These are phyloP conservation scores for Lyophyllum decastes DNA, from an alignment of 768 basidiomycete genomes.

Conservation along the genomic window DNA sequence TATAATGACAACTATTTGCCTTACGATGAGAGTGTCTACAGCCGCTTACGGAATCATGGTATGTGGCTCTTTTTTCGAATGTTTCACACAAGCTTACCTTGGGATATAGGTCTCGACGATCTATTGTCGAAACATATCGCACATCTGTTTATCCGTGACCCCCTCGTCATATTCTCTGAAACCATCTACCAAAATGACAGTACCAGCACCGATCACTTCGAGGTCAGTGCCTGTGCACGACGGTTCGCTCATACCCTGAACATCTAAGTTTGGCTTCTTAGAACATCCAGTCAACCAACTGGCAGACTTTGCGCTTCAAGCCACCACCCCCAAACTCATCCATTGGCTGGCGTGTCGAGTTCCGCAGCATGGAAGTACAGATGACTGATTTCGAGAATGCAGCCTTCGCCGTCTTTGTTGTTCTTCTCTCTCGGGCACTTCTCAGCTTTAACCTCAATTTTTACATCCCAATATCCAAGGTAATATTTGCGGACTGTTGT, in stretches of 20 bases:
- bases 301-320: constrained; percentile 99
- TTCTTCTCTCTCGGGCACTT: constrained; percentile 92
- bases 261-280: constrained; percentile 27
- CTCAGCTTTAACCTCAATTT: constrained; percentile 90
- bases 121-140: constrained; percentile 88
- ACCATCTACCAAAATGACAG: constrained; percentile 90
- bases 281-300: constrained; percentile 99
- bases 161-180: constrained; percentile 93
- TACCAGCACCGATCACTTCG: constrained; percentile 91
- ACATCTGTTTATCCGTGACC: constrained; percentile 97
- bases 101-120: constrained; percentile 72
- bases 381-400: constrained; percentile 99
- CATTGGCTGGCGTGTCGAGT: constrained; percentile 98
- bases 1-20: constrained; percentile 91
- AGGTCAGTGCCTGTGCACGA: constrained; percentile 48
- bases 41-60: constrained; percentile 80
- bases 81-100: background rate
- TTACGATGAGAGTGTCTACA: constrained; percentile 72
- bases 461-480: constrained; percentile 97
- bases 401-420: constrained; percentile 92
- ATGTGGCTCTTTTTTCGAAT: constrained; percentile 17
- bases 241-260: background rate
- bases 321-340: constrained; percentile 91
- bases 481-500: constrained; percentile 22
- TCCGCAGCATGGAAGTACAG: constrained; percentile 98